Conservation (phyloP, 495 filamentous ascomycete species). For the Acidiella bohemica region DNA sequence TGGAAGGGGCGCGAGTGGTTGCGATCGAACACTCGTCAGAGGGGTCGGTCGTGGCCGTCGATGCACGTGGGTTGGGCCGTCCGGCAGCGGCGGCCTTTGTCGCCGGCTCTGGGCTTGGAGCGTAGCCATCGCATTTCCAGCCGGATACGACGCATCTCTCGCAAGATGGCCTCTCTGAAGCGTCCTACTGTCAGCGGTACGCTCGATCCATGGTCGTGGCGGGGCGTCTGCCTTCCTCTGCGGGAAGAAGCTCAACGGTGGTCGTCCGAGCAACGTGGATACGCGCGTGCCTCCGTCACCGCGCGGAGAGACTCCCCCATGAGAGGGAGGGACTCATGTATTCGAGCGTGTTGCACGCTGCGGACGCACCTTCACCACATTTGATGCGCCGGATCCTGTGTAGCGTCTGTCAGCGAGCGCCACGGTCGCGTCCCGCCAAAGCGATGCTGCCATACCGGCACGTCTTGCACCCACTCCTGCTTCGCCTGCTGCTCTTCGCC, state of each 20-base stretch:
- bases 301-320: background rate
- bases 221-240: background rate
- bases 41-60: too few species aligned
- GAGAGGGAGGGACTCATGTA: too few species aligned
- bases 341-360: background rate
- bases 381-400: background rate
- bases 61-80: too few species aligned
- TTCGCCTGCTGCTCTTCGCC: too few species aligned
- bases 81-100: too few species aligned
- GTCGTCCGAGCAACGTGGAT: background rate
- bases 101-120: too few species aligned
- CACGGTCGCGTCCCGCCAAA: background rate
- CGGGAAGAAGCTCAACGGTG: background rate
- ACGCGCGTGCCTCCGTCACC: background rate
- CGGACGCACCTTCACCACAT: background rate
- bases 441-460: background rate
- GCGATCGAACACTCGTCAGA: too few species aligned
- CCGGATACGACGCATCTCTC: too few species aligned
- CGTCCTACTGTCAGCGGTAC: too few species aligned
- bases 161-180: too few species aligned
- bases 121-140: too few species aligned
- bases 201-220: background rate
- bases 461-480: background rate
- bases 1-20: too few species aligned
- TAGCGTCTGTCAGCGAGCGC: background rate